Conservation (phyloP, 768 basidiomycete genomes). For the Pisolithus marmoratus region DNA sequence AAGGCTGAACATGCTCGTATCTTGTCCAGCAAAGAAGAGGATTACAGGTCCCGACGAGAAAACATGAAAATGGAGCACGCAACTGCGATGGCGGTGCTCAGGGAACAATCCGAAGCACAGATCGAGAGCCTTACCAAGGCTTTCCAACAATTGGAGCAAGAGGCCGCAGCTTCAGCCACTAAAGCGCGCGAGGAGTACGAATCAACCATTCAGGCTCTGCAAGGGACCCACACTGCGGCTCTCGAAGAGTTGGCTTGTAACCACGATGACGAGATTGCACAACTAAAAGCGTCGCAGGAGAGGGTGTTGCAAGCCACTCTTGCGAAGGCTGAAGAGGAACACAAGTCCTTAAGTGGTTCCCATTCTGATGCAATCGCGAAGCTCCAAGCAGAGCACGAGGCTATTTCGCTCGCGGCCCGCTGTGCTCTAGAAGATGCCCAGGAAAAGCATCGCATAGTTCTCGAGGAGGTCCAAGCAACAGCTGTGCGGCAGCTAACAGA, state of each 20-base stretch:
- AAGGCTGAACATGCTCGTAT: slow-evolving; percentile 57
- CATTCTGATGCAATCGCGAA: slow-evolving; percentile 39
- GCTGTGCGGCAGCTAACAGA: slow-evolving; percentile 33
- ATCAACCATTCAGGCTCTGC: slow-evolving; percentile 38
- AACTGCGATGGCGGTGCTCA: slow-evolving; percentile 24
- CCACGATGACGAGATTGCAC: slow-evolving; percentile 51
- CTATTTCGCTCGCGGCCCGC: slow-evolving; percentile 37
- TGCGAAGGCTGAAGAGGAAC: slow-evolving; percentile 32
- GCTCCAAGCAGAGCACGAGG: slow-evolving; percentile 45
- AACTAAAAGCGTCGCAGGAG: slow-evolving; percentile 45
- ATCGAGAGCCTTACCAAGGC: slow-evolving; percentile 58
- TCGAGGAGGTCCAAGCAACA: slow-evolving; percentile 33
- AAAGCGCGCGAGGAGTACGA: slow-evolving; percentile 44
- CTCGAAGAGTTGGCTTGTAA: slow-evolving; percentile 50
- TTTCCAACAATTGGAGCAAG: slow-evolving; percentile 44
- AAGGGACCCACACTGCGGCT: slow-evolving; percentile 50
- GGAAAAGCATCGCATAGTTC: slow-evolving; percentile 27
- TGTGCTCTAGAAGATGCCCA: slow-evolving; percentile 34
- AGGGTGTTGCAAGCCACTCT: slow-evolving; percentile 28
- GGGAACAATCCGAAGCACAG: slow-evolving; percentile 36
- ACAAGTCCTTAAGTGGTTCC: slow-evolving; percentile 27
- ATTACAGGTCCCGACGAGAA: slow-evolving; percentile 39
- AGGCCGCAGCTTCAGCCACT: slow-evolving; percentile 33
- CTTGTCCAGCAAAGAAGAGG: slow-evolving; percentile 53
- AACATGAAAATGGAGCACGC: slow-evolving; percentile 32